A percentile compares a stretch with the other conserved stretches of the same genome.
phyloP scores from a whole-genome alignment of 306 rosid species.

The Quercus bicolor region DNA sequence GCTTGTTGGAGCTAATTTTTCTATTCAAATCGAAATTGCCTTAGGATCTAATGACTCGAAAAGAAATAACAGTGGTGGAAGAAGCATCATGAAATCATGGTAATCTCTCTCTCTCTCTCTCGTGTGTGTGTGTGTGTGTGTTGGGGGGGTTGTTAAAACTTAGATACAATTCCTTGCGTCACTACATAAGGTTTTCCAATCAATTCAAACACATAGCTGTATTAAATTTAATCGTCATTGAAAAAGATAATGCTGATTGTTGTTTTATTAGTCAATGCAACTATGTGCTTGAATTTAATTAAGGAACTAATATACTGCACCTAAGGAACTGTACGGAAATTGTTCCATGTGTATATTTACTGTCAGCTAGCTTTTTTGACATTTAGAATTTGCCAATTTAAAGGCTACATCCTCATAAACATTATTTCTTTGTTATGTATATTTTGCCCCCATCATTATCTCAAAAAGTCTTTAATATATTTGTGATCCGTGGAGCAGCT shows the following conservation, averaged over 20 bases:
- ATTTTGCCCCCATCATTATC: not conserved
- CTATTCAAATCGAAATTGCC: constrained; percentile 18
- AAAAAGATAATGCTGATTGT: too few relatives aligned
- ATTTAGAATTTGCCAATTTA: constrained; percentile 5
- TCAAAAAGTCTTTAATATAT: constrained; percentile 3
- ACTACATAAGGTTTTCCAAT: too few relatives aligned
- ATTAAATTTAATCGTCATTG: too few relatives aligned
- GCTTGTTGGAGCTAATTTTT: constrained; percentile 17
- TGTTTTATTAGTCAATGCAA: too few relatives aligned
- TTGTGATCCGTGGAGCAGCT: constrained; percentile 33
- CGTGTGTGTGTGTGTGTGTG: too few relatives aligned
- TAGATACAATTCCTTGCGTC: too few relatives aligned
- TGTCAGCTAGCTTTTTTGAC: constrained; percentile 14
- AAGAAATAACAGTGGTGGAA: constrained; percentile 29
- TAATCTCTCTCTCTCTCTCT: not conserved
- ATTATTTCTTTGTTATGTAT: not conserved
- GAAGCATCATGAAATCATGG: constrained; percentile 45
- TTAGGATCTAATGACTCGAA: constrained; percentile 45
- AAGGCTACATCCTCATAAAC: not conserved
- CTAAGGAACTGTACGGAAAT: too few relatives aligned
- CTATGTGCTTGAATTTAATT: too few relatives aligned
- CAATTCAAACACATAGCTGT: too few relatives aligned
- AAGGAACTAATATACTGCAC: too few relatives aligned
- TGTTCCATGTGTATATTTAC: too few relatives aligned
- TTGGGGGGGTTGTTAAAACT: too few relatives aligned